These are phyloP conservation scores for Sindora glabra DNA, from an alignment of 306 rosid genomes.

Conservation along the genomic window DNA sequence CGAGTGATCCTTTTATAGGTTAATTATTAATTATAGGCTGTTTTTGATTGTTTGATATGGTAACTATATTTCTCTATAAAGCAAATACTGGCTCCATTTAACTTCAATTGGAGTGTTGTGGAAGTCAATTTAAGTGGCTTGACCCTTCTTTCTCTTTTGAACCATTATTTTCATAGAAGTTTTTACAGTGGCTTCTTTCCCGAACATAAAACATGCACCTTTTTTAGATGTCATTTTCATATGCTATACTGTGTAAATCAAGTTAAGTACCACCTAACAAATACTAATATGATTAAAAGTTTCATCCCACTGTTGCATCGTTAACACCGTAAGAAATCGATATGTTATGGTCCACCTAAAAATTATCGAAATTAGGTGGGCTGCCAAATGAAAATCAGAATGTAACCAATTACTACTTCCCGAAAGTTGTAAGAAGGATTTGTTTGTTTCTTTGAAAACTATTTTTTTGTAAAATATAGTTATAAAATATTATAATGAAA, in stretches of 20 bases:
- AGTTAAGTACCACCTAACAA: constrained; percentile 2
- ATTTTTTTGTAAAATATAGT: too few relatives aligned
- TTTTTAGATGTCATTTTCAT: too few relatives aligned
- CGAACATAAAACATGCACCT: too few relatives aligned
- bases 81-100: constrained; percentile 6
- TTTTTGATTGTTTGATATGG: constrained; percentile 20
- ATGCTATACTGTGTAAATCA: background rate
- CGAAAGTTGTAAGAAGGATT: background rate
- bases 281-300: background rate
- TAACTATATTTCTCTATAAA: constrained; percentile 11
- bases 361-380: too few relatives aligned
- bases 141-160: background rate
- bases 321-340: too few relatives aligned
- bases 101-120: constrained; percentile 18
- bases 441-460: too few relatives aligned
- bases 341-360: too few relatives aligned
- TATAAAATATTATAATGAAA: too few relatives aligned
- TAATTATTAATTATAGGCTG: background rate
- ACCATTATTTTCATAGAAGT: constrained; percentile 3
- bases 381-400: background rate
- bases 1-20: background rate
- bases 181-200: background rate
- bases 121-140: constrained; percentile 17
- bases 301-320: background rate
- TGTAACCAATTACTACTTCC: background rate